Evolutionary conservation across 1,284 basidiomycete species (phyloP).

Genomic region (Cutaneotrichosporon curvatum): DNA sequence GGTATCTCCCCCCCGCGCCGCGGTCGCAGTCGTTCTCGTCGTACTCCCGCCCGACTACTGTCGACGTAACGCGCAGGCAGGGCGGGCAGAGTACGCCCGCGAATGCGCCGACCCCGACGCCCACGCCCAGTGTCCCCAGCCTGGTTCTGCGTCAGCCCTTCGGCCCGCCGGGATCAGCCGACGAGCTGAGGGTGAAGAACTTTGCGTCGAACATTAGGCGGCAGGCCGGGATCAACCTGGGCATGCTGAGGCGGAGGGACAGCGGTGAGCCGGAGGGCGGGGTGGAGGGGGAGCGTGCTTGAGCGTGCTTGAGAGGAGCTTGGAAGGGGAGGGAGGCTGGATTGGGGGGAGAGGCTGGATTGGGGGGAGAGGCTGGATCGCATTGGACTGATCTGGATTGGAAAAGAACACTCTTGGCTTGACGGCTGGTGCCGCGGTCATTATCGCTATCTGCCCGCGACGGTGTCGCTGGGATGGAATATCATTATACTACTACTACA

Average conservation of each 20-base stretch:
- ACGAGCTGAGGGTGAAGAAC: conserved; percentile 80
- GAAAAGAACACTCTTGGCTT: no score
- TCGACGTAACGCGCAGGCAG: background rate
- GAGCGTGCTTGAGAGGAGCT: no score
- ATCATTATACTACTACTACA: no score
- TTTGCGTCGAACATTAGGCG: conserved; percentile 53
- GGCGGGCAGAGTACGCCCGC: background rate
- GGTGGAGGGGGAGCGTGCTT: no score
- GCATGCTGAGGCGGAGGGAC: conserved; percentile 29
- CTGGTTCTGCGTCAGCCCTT: conserved; percentile 63
- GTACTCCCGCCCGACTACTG: background rate
- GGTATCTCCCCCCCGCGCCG: conserved; percentile 12
- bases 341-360: no score
- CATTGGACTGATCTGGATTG: no score
- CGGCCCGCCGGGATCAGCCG: conserved; percentile 74
- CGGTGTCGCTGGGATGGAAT: no score
- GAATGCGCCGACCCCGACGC: background rate
- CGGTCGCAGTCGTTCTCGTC: conserved; percentile 17
- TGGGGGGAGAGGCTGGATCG: no score
- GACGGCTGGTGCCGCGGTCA: no score
- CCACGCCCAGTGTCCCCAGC: background rate
- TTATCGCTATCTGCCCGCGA: no score
- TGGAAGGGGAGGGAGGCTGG: no score
- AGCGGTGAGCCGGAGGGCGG: conserved; percentile 9
- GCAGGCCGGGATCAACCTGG: conserved; percentile 31